Evolutionary conservation across 805 yeast species (phyloP), one percentile per base, ranked within the genome.

Genomic region (Henningerozyma blattae): DNA sequence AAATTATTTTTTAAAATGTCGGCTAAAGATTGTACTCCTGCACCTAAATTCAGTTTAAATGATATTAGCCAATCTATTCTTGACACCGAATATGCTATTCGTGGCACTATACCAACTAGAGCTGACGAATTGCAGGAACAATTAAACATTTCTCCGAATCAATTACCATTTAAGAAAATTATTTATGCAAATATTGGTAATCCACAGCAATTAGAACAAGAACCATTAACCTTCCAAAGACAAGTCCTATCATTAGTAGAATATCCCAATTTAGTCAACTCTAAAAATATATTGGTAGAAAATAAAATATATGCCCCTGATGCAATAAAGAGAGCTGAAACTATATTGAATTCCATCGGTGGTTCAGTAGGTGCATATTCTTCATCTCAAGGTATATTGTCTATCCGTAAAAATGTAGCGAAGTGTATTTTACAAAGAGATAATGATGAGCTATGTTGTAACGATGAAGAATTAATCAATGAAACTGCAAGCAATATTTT

Each of bases 351-450:
- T 1, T 68, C 73, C 30, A 68, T 82, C 27, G 60, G 60, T 14
- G 84, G 85, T 14, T 80, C 94, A 3, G 76, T 86, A 2, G 99
- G 99, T 36, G 95, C 98, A 1, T 91, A 91, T 56, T 86, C 97
- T 5, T 77, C 76, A 40, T 86, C 96, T 3, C 94, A 87, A 57
- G 99, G 98, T 51, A 79, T 79, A 17, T 64, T 68, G 1, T 64
- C 63, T 18, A 69, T 85, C 28, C 70, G 98, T 41, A 54, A 81
- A 40, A 68, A 83, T 4, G 82, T 91, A 28, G 94, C 97, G 7
- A 56, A 74, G 2, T 91, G 81, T 55, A 87, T 91, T 42, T 45
- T 70, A 4, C 54, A 65, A 34, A 74, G 98, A 58, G 98, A 91
- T 52, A n/a, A n/a, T 24, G n/a, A 12, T n/a, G n/a, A 9, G 5